These are phyloP conservation scores for Phytophthora tentaculata DNA, from an alignment of 352 stramenopile species.

Conservation along the genomic window DNA sequence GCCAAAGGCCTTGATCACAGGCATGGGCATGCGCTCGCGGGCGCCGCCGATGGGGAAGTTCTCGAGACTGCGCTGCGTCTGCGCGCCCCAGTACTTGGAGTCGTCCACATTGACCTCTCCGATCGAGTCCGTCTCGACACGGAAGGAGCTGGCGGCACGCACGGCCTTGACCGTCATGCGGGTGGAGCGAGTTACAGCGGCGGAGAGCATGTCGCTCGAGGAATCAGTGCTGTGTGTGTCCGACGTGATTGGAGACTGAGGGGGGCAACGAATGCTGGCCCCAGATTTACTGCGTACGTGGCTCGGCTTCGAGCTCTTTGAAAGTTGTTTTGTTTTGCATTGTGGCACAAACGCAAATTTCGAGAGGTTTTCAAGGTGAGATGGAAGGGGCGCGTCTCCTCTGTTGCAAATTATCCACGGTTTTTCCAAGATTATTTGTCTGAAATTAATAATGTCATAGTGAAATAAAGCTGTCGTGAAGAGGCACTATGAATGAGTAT, in stretches of 20 bases:
- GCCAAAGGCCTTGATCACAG: conserved; percentile 93
- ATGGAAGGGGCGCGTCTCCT: conserved; percentile 19
- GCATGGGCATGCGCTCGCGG: conserved; percentile 92
- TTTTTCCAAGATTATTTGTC: not conserved
- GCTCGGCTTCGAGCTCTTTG: conserved; percentile 20
- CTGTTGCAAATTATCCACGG: conserved; percentile 7
- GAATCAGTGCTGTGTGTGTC: not conserved
- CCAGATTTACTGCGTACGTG: conserved; percentile 20
- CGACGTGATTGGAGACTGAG: conserved; percentile 19
- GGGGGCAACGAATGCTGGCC: conserved; percentile 29
- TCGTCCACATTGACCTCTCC: conserved; percentile 82
- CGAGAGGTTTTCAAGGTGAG: conserved; percentile 13
- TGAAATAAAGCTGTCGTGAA: not conserved
- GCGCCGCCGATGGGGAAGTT: conserved; percentile 96
- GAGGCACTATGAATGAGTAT: not conserved
- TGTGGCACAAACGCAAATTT: conserved; percentile 7
- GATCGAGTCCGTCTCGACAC: conserved; percentile 80
- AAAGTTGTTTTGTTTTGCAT: conserved; percentile 10
- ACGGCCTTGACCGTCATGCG: conserved; percentile 41
- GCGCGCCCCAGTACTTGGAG: conserved; percentile 92
- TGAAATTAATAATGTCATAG: not conserved
- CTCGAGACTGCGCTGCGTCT: conserved; percentile 95
- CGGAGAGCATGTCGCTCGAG: conserved; percentile 35
- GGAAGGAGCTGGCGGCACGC: conserved; percentile 51
- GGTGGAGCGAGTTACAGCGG: conserved; percentile 29